These are phyloP conservation scores for Suillus clintonianus DNA, from an alignment of 768 basidiomycete genomes.

Conservation along the genomic window DNA sequence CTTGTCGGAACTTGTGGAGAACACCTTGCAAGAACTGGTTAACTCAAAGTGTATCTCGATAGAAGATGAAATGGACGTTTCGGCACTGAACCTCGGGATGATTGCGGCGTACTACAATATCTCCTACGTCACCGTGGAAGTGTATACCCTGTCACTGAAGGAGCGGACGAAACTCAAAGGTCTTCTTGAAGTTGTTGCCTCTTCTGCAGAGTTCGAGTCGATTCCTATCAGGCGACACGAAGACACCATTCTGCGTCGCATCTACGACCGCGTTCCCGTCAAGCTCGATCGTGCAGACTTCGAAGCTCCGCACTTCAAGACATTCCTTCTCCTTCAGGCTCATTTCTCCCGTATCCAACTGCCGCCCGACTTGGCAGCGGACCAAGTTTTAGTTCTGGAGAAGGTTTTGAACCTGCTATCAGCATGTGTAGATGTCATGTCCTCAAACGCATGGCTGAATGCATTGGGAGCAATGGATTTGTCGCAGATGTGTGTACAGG, in stretches of 20 bases:
- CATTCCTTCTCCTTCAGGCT: slow-evolving; percentile 93
- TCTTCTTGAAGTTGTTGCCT: slow-evolving; percentile 93
- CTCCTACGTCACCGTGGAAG: slow-evolving; percentile 95
- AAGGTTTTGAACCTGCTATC: slow-evolving; percentile 90
- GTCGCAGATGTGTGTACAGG: slow-evolving; percentile 98
- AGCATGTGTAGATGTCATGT: slow-evolving; percentile 98
- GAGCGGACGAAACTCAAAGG: slow-evolving; percentile 98
- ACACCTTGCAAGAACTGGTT: slow-evolving; percentile 85
- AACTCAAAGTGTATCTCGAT: slow-evolving; percentile 95
- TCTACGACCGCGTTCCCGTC: slow-evolving; percentile 96
- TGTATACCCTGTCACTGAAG: slow-evolving; percentile 92
- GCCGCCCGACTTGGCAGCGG: slow-evolving; percentile 91
- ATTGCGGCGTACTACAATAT: slow-evolving; percentile 97
- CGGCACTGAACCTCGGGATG: slow-evolving; percentile 94
- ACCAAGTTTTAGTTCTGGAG: slow-evolving; percentile 84
- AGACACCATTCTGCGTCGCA: slow-evolving; percentile 77
- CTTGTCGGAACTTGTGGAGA: slow-evolving; percentile 94
- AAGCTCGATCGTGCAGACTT: slow-evolving; percentile 85
- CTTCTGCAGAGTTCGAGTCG: slow-evolving; percentile 93
- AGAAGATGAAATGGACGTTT: slow-evolving; percentile 93
- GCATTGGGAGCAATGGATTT: slow-evolving; percentile 97
- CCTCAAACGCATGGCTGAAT: slow-evolving; percentile 92
- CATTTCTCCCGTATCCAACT: slow-evolving; percentile 94
- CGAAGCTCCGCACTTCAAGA: slow-evolving; percentile 97
- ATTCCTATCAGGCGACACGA: slow-evolving; percentile 97